Base-by-base conservation (phyloP, 2,329 filamentous ascomycete genomes). In the Aspergillus jensenii region DNA sequence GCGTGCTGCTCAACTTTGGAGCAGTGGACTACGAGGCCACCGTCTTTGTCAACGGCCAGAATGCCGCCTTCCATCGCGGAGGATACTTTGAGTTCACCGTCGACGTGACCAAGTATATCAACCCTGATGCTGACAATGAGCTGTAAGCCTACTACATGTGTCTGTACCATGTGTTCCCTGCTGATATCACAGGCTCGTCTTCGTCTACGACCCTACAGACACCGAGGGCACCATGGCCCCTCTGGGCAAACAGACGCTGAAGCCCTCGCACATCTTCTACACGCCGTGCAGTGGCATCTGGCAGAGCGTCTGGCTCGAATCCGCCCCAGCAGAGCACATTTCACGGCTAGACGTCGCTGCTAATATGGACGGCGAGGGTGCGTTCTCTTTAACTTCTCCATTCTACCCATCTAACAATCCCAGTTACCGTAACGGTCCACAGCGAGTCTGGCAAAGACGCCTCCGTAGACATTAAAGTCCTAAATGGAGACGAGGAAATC, bases 201-300 rank as follows among this genome's bases (percentile, higher is more conserved):
- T 86, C 64, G 87, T 88, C 0, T 82, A 84, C 53, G 88, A 90
- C 59, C 88, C 88, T 0, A 90, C 88, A 0, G 87, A 90, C 64
- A 67, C 70, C 31, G 77, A 78, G 2, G 71, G 73, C 5, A 76
- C 79, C 57, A 79, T 86, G 12, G 86, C 88, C 43, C 87, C 87
- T 0, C 80, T 88, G 44, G 88, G 88, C 61, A 89, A 90, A 68
- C 87, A 89, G 69, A 83, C 81, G 0, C 67, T 81, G 1, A 74
- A 72, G 0, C 84, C 82, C 2, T 64, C 61, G 17, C 71, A 73
- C 64, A 90, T 90, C 59, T 90, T 88, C 70, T 90, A 90, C 69
- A 85, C 85, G 0, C 85, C 88, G 0, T 90, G 87, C 68, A 87
- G 85, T 35, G 88, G 88, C 5, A 90, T 91, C 62, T 91, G 88